Conservation (phyloP, 371 early-diverging fungal genomes). For the Apophysomyces ossiformis region DNA sequence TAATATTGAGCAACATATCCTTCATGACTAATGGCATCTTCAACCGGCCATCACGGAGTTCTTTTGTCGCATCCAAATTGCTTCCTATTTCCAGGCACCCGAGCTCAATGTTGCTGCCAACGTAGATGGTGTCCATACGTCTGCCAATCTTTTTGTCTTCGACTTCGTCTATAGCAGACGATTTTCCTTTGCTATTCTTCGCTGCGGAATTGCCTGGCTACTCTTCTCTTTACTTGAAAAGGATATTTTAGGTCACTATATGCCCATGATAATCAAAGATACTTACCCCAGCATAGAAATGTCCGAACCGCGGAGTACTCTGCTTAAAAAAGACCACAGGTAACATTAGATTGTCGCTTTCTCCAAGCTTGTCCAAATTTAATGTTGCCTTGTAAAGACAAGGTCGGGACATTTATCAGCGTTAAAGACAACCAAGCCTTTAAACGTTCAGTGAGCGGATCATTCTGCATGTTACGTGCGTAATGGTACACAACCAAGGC, state of each 20-base stretch:
- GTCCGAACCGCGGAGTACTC: neutral
- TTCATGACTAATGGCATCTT: constrained; percentile 19
- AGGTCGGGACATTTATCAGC: neutral
- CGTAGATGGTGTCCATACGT: constrained; percentile 17
- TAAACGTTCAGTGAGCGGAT: neutral
- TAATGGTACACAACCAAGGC: neutral
- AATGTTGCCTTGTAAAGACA: neutral
- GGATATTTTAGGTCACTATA: neutral
- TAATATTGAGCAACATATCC: constrained; percentile 18
- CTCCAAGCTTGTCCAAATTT: neutral
- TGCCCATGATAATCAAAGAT: neutral
- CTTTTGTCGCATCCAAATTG: constrained; percentile 9
- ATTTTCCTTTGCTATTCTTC: constrained; percentile 12
- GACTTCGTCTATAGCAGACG: constrained; percentile 18
- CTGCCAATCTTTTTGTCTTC: constrained; percentile 15
- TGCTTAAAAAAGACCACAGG: neutral
- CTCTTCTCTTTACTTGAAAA: constrained; percentile 20
- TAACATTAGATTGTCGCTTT: neutral
- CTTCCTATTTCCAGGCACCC: constrained; percentile 18
- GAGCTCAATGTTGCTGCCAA: constrained; percentile 14
- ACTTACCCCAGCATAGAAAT: neutral
- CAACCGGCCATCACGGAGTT: constrained; percentile 2
- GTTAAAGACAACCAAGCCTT: neutral
- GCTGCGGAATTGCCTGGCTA: constrained; percentile 15
- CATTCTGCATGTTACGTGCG: neutral